These are phyloP conservation scores for Nigrospora sphaerica DNA, from an alignment of 2,329 filamentous ascomycete species.

Conservation along the genomic window DNA sequence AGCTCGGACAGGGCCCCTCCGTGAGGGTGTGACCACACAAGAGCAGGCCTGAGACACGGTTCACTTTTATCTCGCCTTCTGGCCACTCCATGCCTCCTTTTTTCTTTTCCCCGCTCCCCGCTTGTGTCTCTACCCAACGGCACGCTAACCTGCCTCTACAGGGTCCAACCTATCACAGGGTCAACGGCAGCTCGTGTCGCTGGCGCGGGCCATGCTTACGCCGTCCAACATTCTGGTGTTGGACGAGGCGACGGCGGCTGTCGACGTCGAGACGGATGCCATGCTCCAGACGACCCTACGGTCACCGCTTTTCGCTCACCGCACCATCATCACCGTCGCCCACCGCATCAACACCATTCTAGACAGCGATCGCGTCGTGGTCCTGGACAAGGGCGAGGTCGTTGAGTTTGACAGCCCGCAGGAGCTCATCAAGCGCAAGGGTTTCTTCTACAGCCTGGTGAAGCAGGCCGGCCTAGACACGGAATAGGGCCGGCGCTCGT, in stretches of 20 bases:
- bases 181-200: conserved; percentile 86
- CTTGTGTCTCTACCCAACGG: too few species aligned
- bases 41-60: too few species aligned
- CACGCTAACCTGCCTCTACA: conserved; percentile 23
- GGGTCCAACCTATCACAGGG: conserved; percentile 93
- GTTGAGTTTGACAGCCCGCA: conserved; percentile 87
- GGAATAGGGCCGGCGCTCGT: conserved; percentile 19
- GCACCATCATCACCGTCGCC: conserved; percentile 96
- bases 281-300: conserved; percentile 58
- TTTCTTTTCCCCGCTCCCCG: too few species aligned
- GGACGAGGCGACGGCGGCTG: conserved; percentile 85
- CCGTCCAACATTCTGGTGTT: conserved; percentile 96
- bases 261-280: conserved; percentile 62
- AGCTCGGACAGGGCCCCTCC: too few species aligned
- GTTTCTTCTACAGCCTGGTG: conserved; percentile 83
- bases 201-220: conserved; percentile 87
- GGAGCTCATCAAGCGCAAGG: conserved; percentile 66
- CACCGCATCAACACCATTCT: conserved; percentile 98
- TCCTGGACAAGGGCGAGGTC: conserved; percentile 84
- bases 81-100: too few species aligned
- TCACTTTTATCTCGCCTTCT: too few species aligned
- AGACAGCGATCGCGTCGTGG: conserved; percentile 80
- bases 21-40: too few species aligned
- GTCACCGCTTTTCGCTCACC: conserved; percentile 68
- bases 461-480: conserved; percentile 75